Conservation (phyloP, 306 rosid species). For the Trichosanthes cucumerina region DNA sequence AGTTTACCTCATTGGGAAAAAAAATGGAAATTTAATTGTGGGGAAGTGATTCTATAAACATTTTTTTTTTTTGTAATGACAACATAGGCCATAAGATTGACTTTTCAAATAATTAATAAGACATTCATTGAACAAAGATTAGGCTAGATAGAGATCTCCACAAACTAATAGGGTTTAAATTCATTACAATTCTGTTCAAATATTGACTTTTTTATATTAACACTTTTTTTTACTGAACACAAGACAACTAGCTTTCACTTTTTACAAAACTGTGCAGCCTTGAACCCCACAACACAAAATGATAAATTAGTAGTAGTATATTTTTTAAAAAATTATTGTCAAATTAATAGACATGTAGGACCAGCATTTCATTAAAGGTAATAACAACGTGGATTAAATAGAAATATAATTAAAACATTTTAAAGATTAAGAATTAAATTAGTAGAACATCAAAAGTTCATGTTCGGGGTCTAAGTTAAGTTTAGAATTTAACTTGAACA, state of each 20-base stretch:
- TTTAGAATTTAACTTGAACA: too few relatives aligned
- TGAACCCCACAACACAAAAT: conserved; percentile 2
- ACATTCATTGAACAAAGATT: neutral
- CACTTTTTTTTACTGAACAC: neutral
- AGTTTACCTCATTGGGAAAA: neutral
- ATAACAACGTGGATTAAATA: too few relatives aligned
- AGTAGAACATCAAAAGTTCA: too few relatives aligned
- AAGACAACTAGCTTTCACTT: neutral
- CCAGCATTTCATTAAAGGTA: neutral
- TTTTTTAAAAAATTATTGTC: too few relatives aligned
- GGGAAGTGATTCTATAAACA: neutral
- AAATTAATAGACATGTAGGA: neutral
- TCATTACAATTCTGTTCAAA: neutral
- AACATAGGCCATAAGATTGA: neutral
- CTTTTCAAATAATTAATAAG: neutral
- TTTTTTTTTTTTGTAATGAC: too few relatives aligned
- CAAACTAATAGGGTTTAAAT: neutral
- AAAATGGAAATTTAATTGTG: neutral
- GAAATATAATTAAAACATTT: too few relatives aligned
- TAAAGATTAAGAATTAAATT: too few relatives aligned
- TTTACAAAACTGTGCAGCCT: neutral
- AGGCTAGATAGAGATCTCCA: neutral
- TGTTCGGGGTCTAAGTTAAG: too few relatives aligned
- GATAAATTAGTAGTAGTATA: neutral
- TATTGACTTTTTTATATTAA: neutral